Conservation (phyloP, 2,329 filamentous ascomycete genomes). For the Alternaria postmessia region DNA sequence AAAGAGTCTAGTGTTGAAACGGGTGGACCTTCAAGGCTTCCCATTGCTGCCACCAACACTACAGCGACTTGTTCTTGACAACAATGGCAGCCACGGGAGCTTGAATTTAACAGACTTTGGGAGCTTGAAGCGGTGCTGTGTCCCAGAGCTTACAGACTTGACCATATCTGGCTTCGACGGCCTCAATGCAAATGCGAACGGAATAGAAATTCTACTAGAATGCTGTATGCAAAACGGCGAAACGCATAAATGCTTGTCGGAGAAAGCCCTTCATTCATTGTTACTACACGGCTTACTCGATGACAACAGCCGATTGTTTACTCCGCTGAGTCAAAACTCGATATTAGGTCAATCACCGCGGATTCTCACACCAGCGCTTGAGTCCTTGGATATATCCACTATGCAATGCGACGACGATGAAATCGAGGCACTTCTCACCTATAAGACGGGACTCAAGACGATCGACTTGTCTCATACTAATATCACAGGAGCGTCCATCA, state of each 20-base stretch:
- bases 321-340: neutral
- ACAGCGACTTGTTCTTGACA: slow-evolving; percentile 19
- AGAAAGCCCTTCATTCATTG: slow-evolving; percentile 9
- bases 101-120: neutral
- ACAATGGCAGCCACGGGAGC: neutral
- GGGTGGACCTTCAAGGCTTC: slow-evolving; percentile 3
- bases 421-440: slow-evolving; percentile 36
- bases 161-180: slow-evolving; percentile 19
- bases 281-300: neutral
- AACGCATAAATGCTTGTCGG: neutral
- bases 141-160: slow-evolving; percentile 29
- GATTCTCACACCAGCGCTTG: slow-evolving; percentile 31
- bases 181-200: slow-evolving; percentile 1
- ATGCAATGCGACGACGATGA: slow-evolving; percentile 41
- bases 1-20: slow-evolving; percentile 23
- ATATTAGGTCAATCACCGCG: slow-evolving; percentile 29
- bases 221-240: neutral
- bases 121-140: neutral
- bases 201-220: slow-evolving; percentile 26
- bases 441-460: slow-evolving; percentile 25
- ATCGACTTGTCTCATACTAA: slow-evolving; percentile 49
- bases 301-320: neutral
- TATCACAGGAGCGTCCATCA: slow-evolving; percentile 54
- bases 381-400: slow-evolving; percentile 24
- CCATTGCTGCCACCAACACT: slow-evolving; percentile 29